A percentile compares a stretch with the other conserved stretches of the same genome.
These are phyloP conservation scores for Prunus kanzakura DNA, from an alignment of 306 rosid genomes.

Conservation along the genomic window DNA sequence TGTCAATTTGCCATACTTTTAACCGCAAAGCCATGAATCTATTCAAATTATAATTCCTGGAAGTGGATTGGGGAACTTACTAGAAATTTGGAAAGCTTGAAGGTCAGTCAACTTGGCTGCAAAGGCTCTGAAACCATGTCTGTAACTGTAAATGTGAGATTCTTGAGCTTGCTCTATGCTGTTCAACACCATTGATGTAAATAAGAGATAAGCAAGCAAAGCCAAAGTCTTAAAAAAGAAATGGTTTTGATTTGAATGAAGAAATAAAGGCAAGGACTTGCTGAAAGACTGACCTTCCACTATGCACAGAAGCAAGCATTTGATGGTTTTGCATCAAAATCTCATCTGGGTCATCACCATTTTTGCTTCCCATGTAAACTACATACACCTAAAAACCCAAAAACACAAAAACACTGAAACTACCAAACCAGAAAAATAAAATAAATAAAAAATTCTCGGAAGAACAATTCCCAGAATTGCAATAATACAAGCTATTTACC, in stretches of 20 bases:
- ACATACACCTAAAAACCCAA: slow-evolving; percentile 59
- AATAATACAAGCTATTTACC: slow-evolving; percentile 31
- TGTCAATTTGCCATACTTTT: slow-evolving; percentile 36
- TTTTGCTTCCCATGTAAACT: slow-evolving; percentile 78
- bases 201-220: not conserved
- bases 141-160: slow-evolving; percentile 66
- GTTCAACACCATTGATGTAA: slow-evolving; percentile 21
- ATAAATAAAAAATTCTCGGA: not conserved
- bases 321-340: slow-evolving; percentile 55
- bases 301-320: slow-evolving; percentile 63
- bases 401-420: not conserved
- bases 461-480: not conserved
- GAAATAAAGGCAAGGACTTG: not conserved
- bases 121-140: slow-evolving; percentile 74
- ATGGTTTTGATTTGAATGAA: slow-evolving; percentile 6
- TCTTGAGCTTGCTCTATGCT: slow-evolving; percentile 61
- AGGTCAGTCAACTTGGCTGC: slow-evolving; percentile 65
- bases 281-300: slow-evolving; percentile 46
- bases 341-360: slow-evolving; percentile 49
- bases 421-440: not conserved
- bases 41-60: not conserved
- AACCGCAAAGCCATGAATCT: slow-evolving; percentile 14
- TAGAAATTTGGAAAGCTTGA: slow-evolving; percentile 65
- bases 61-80: slow-evolving; percentile 29
- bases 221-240: not conserved